phyloP scores from a whole-genome alignment of 2,329 filamentous ascomycete genomes.

The Aspergillus oerlinghausenensis region DNA sequence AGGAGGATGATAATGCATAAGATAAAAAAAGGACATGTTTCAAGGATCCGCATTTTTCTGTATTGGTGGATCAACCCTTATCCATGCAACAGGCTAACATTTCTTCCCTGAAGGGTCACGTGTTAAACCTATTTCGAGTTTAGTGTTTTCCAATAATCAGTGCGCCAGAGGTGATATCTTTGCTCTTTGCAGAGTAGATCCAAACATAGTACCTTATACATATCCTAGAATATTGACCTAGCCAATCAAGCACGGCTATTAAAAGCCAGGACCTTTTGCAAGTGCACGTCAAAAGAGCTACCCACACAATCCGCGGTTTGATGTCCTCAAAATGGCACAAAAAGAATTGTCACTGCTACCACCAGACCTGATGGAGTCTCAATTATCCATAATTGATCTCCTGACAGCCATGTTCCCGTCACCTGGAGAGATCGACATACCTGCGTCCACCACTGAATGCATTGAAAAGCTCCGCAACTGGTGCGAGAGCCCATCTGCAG shows the following conservation, averaged over 20 bases:
- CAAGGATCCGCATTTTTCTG: too few relatives aligned
- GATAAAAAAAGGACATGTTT: too few relatives aligned
- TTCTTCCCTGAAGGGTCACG: too few relatives aligned
- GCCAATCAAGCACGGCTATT: neutral
- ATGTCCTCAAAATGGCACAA: conserved; percentile 11
- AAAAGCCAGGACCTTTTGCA: neutral
- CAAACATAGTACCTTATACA: neutral
- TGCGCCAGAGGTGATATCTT: neutral
- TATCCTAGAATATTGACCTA: neutral
- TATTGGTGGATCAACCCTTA: too few relatives aligned
- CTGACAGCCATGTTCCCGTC: conserved; percentile 50
- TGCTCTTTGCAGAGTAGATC: neutral
- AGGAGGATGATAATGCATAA: too few relatives aligned
- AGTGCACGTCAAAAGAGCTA: neutral
- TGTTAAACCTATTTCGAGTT: too few relatives aligned
- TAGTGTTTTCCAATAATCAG: too few relatives aligned
- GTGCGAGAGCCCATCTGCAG: conserved; percentile 17
- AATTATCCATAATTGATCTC: conserved; percentile 50
- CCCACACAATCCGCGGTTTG: neutral
- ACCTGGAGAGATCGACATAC: conserved; percentile 37
- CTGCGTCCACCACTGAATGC: conserved; percentile 30
- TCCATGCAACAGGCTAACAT: too few relatives aligned
- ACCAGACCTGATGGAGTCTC: conserved; percentile 44
- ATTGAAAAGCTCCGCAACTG: conserved; percentile 25
- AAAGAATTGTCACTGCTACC: conserved; percentile 27